phyloP scores from a whole-genome alignment of 768 basidiomycete genomes.

The Tulasnella sp. region DNA sequence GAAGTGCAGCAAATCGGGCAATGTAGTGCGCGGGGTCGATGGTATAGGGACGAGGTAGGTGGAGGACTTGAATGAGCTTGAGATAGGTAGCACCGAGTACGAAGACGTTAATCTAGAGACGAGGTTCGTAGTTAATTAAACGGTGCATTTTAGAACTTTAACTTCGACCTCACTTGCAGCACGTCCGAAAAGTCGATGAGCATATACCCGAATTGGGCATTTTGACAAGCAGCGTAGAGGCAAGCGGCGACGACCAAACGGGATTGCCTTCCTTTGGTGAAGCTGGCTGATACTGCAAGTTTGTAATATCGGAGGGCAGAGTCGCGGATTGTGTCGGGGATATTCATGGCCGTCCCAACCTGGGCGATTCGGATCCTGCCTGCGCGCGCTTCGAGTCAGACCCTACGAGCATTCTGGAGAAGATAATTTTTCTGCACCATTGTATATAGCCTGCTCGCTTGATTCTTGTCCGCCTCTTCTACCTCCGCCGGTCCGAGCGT shows the following conservation, averaged over 20 bases:
- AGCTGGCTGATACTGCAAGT: constrained; percentile 89
- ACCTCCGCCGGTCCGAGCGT: constrained; percentile 77
- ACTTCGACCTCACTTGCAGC: constrained; percentile 56
- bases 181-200: constrained; percentile 98
- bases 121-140: not conserved
- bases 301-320: constrained; percentile 85
- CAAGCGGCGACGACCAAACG: constrained; percentile 94
- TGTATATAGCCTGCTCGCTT: constrained; percentile 85
- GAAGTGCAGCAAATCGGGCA: constrained; percentile 85
- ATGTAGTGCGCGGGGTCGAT: constrained; percentile 98
- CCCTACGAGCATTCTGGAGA: not conserved
- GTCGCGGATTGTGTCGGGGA: constrained; percentile 75
- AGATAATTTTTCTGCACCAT: constrained; percentile 53
- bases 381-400: constrained; percentile 34
- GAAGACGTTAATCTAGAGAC: constrained; percentile 85
- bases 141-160: not conserved
- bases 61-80: constrained; percentile 83
- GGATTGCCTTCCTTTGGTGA: constrained; percentile 87
- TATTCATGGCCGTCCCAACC: constrained; percentile 68
- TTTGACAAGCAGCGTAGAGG: constrained; percentile 87
- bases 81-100: constrained; percentile 95
- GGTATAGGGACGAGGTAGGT: constrained; percentile 57
- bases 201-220: constrained; percentile 94
- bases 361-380: constrained; percentile 80
- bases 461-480: constrained; percentile 76